A percentile compares a stretch with the other conserved stretches of the same genome.
Conservation (phyloP, 192 early-diverging fungal species). For the Entophlyctis luteolus region DNA sequence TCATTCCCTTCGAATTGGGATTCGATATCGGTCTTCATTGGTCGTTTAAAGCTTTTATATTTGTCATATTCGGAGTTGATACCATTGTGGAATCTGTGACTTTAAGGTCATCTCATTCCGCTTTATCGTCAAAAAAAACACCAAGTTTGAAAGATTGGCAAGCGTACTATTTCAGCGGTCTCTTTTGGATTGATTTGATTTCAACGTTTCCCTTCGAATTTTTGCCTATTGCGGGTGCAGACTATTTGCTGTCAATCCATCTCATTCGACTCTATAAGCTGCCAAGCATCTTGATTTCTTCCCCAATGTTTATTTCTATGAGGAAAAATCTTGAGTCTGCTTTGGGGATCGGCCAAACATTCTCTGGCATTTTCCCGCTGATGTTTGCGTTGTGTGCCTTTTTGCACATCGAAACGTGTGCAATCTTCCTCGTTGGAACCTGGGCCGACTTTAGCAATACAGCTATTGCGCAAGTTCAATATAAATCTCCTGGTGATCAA, state of each 20-base stretch:
- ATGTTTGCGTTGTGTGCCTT: constrained; percentile 26
- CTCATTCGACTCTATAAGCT: constrained; percentile 9
- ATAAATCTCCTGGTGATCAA: constrained; percentile 27
- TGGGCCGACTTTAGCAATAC: constrained; percentile 12
- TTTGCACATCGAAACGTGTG: constrained; percentile 40
- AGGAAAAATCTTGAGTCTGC: background rate
- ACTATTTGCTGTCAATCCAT: background rate
- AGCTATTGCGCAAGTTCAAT: constrained; percentile 1
- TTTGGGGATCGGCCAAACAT: constrained; percentile 36
- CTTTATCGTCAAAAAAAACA: constrained; percentile 1
- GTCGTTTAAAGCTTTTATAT: background rate
- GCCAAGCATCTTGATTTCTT: background rate
- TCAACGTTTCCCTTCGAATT: constrained; percentile 11
- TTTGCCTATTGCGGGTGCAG: background rate
- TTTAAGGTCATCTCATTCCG: constrained; percentile 11
- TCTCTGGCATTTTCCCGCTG: constrained; percentile 37
- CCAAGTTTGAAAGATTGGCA: constrained; percentile 20
- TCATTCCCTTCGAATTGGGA: constrained; percentile 13
- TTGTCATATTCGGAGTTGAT: constrained; percentile 14
- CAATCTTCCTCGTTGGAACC: constrained; percentile 30
- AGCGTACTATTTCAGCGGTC: background rate
- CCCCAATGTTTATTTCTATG: background rate
- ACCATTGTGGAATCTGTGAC: constrained; percentile 5
- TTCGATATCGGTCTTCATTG: background rate
- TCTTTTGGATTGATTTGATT: background rate